Base-by-base conservation (phyloP, 176 grass and related monocot species). In the Tuctoria greenei region DNA sequence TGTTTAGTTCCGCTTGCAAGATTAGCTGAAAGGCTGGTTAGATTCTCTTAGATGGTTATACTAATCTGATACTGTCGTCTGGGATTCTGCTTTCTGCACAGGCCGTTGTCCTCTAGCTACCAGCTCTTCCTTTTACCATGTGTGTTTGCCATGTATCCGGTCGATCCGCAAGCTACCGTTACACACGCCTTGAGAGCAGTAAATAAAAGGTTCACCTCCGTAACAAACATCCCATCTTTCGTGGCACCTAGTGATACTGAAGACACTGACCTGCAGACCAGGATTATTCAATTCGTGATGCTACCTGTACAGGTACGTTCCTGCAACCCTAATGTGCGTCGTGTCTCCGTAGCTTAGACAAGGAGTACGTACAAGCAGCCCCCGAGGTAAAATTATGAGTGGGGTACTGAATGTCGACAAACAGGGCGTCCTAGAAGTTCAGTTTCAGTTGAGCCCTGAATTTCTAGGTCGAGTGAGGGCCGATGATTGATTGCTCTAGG, bases 301-400 rank as follows among this genome's bases (percentile, higher is more conserved):
- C 73, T 8, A 47, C 24, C 28, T 31, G 6, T 45, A 8, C 11
- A 11, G 58, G 66, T 58, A 58, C 23, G 54, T 45, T 71, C 10
- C 57, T 63, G 31, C 40, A 26, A 3, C 41, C 54, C 34, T 59
- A 75, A 14, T 14, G 5, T 10, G 15, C 25, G 12, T 10, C 11
- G 65, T 64, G 56, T 70, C 65, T 46, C 73, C 55, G 20, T 77
- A 16, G 58, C 66, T 27, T 72, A 67, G 67, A 72, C 82, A 72
- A 25, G 20, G 56, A 41, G 25, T 43, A 14, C 6, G 2, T 75
- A 27, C 31, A 14, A 8, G 49, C 45, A 34, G 51, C 64, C 4
- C 56, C 56, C 71, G 44, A 8, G 59, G 67, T 64, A 46, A 72
- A 72, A 58, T 39, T 23, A 10, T 8, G 31, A 31, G 31, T 16